phyloP scores from a whole-genome alignment of 768 basidiomycete species.

The Pleurotus citrinopileatus region DNA sequence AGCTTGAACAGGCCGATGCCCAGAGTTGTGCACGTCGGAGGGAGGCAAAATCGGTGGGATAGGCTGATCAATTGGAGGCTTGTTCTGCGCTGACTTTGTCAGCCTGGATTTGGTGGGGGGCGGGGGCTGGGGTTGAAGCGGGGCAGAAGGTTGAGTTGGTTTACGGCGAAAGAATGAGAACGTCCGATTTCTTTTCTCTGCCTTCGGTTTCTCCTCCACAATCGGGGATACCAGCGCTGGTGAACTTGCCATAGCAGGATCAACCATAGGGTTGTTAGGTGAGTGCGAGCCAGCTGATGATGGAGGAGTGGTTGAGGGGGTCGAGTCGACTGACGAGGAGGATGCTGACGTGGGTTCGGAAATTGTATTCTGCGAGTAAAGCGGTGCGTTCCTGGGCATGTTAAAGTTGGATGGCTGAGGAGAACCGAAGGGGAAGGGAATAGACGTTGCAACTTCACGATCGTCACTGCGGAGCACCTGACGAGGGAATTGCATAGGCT shows the following conservation, averaged over 20 bases:
- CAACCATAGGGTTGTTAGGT: neutral
- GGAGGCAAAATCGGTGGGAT: neutral
- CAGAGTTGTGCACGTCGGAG: constrained; percentile 6
- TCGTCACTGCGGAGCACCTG: constrained; percentile 8
- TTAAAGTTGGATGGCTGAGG: neutral
- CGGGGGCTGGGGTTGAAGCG: neutral
- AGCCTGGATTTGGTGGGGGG: neutral
- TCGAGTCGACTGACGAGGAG: neutral
- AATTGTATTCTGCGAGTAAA: neutral
- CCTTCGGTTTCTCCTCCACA: too few relatives aligned
- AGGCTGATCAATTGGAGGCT: neutral
- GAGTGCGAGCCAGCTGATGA: neutral
- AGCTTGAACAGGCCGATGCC: constrained; percentile 13
- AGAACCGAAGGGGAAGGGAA: constrained; percentile 1
- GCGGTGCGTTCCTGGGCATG: neutral
- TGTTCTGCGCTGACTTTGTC: neutral
- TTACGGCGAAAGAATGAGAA: constrained; percentile 9
- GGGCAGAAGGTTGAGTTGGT: neutral
- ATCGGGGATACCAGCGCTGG: too few relatives aligned
- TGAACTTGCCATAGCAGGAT: neutral
- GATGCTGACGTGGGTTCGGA: neutral
- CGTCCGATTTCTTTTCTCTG: neutral
- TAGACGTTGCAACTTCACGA: neutral
- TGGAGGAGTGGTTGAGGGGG: constrained; percentile 9
- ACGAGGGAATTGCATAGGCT: neutral